phyloP scores from a whole-genome alignment of 805 yeast genomes.

The Candida wancherniae region DNA sequence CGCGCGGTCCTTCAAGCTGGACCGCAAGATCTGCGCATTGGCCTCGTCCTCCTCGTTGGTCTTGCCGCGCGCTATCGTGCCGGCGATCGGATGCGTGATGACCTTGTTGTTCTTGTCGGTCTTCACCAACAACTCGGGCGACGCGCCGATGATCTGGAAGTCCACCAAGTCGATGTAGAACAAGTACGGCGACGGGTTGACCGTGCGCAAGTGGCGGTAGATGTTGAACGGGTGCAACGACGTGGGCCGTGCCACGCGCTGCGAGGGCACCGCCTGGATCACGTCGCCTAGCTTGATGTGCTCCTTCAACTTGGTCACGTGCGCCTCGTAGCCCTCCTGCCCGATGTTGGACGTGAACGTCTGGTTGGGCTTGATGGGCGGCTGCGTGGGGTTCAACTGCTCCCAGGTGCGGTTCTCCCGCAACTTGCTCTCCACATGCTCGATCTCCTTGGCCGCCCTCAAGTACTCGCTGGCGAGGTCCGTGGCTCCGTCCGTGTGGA shows the following conservation, averaged over 20 bases:
- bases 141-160: constrained; percentile 95
- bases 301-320: constrained; percentile 67
- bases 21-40: constrained; percentile 67
- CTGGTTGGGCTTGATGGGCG: constrained; percentile 62
- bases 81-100: constrained; percentile 96
- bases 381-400: constrained; percentile 64
- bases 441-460: constrained; percentile 54
- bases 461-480: constrained; percentile 43
- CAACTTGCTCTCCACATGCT: constrained; percentile 47
- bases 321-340: constrained; percentile 84
- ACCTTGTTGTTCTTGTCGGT: constrained; percentile 67
- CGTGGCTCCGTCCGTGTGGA: constrained; percentile 37
- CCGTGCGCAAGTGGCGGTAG: constrained; percentile 89
- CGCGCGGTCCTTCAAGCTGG: constrained; percentile 87
- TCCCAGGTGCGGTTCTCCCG: constrained; percentile 41
- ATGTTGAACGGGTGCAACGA: constrained; percentile 94
- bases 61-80: constrained; percentile 87
- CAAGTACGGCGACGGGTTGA: constrained; percentile 95
- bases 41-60: constrained; percentile 88
- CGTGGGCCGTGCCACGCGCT: constrained; percentile 93
- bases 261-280: constrained; percentile 97
- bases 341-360: constrained; percentile 86
- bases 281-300: constrained; percentile 91
- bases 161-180: constrained; percentile 89
- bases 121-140: constrained; percentile 90